Conservation (phyloP, 202 grass and related monocot species). For the Panicum virgatum region DNA sequence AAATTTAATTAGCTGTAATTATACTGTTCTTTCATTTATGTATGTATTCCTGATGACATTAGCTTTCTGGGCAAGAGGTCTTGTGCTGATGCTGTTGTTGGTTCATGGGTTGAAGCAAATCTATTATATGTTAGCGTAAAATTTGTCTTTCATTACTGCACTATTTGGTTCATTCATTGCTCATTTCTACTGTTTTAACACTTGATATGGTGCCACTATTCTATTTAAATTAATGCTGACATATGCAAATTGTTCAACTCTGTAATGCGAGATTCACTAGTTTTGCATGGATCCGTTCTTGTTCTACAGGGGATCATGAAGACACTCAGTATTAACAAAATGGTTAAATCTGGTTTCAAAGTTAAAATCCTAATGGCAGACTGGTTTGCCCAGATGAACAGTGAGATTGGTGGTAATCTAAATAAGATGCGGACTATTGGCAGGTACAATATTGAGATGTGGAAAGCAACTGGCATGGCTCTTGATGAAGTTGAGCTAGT, state of each 20-base stretch:
- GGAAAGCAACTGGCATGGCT: slow-evolving; percentile 54
- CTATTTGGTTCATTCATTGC: too few relatives aligned
- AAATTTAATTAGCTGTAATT: neutral
- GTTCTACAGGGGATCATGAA: slow-evolving; percentile 31
- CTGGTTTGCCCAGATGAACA: slow-evolving; percentile 45
- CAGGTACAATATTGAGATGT: slow-evolving; percentile 51
- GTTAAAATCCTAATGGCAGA: slow-evolving; percentile 53
- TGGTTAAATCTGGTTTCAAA: slow-evolving; percentile 50
- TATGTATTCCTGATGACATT: neutral
- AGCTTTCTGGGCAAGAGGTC: neutral
- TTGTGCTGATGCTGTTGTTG: neutral
- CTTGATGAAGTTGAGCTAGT: slow-evolving; percentile 47
- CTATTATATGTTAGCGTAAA: too few relatives aligned
- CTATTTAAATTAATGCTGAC: neutral
- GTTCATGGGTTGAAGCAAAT: neutral
- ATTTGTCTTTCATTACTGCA: too few relatives aligned
- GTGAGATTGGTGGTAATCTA: slow-evolving; percentile 44
- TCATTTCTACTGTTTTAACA: neutral
- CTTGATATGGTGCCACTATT: neutral
- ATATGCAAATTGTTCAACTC: neutral
- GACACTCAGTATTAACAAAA: slow-evolving; percentile 44
- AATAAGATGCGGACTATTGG: slow-evolving; percentile 41
- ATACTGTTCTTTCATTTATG: neutral
- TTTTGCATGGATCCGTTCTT: neutral
- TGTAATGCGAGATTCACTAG: slow-evolving; percentile 2